These are phyloP conservation scores for Hamigera avellanea DNA, from an alignment of 495 filamentous ascomycete genomes.

Conservation along the genomic window DNA sequence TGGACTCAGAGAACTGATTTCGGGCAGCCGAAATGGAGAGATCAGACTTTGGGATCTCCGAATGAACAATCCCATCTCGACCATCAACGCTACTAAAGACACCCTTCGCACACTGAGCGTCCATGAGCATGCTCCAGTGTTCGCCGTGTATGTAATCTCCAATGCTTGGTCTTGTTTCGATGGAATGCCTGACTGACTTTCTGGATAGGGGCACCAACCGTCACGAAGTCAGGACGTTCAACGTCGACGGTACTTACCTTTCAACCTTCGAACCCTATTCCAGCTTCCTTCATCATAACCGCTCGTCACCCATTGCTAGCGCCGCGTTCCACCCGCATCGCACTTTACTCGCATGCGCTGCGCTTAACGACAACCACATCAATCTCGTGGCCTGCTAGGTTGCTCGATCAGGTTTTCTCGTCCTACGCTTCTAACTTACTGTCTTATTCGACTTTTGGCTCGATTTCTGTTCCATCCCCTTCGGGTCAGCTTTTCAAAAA, in stretches of 20 bases:
- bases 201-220: conserved; percentile 66
- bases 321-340: conserved; percentile 94
- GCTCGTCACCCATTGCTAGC: conserved; percentile 66
- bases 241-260: conserved; percentile 65
- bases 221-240: conserved; percentile 84
- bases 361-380: conserved; percentile 36
- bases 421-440: background rate
- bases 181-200: background rate
- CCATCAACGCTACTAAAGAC: conserved; percentile 64
- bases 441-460: conserved; percentile 4
- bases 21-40: conserved; percentile 79
- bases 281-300: conserved; percentile 70
- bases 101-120: conserved; percentile 77
- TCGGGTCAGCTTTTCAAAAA: too few species aligned
- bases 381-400: conserved; percentile 34
- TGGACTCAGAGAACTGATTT: conserved; percentile 79
- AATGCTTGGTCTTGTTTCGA: background rate
- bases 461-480: too few species aligned
- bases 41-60: conserved; percentile 95
- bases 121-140: conserved; percentile 94
- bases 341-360: conserved; percentile 79
- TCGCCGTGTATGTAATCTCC: conserved; percentile 66
- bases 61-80: conserved; percentile 60
- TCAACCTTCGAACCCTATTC: conserved; percentile 79
- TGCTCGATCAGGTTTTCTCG: background rate